A percentile compares a stretch with the other conserved stretches of the same genome.
Conservation (phyloP, 805 yeast genomes). For the Candida pseudofarinosa region DNA sequence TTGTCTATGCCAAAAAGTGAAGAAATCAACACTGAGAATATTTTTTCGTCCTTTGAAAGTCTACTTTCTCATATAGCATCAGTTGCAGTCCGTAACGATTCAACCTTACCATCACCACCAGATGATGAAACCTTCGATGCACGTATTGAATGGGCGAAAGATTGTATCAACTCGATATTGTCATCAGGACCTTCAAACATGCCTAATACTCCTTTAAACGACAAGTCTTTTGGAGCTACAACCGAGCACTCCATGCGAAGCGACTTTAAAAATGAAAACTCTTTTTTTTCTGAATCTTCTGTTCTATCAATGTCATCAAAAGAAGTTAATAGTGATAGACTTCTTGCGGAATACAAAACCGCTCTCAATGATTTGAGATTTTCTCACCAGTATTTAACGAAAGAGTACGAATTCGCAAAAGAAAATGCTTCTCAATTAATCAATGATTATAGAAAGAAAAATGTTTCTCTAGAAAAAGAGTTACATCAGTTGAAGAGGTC, state of each 20-base stretch:
- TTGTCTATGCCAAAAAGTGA: neutral
- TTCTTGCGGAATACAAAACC: constrained; percentile 41
- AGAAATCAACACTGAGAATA: neutral
- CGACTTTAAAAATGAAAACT: constrained; percentile 11
- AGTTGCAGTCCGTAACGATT: constrained; percentile 39
- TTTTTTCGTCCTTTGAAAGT: constrained; percentile 32
- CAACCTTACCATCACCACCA: constrained; percentile 35
- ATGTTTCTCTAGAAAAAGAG: constrained; percentile 48
- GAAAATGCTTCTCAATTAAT: constrained; percentile 50
- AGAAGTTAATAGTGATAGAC: constrained; percentile 14
- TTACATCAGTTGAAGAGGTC: constrained; percentile 14
- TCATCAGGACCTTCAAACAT: neutral
- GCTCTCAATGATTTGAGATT: constrained; percentile 67
- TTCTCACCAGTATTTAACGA: constrained; percentile 64
- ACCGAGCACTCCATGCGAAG: constrained; percentile 10
- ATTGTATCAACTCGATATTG: constrained; percentile 36
- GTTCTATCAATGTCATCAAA: constrained; percentile 23
- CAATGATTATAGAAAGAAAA: constrained; percentile 51
- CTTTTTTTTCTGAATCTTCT: constrained; percentile 25
- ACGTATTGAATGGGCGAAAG: constrained; percentile 33
- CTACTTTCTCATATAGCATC: constrained; percentile 46
- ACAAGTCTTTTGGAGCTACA: constrained; percentile 3
- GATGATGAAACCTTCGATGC: constrained; percentile 18
- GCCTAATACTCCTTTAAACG: constrained; percentile 5
- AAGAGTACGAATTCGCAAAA: constrained; percentile 65